A percentile compares a stretch with the other conserved stretches of the same genome.
phyloP scores from a whole-genome alignment of 2,329 filamentous ascomycete species.

The Metarhizium album region DNA sequence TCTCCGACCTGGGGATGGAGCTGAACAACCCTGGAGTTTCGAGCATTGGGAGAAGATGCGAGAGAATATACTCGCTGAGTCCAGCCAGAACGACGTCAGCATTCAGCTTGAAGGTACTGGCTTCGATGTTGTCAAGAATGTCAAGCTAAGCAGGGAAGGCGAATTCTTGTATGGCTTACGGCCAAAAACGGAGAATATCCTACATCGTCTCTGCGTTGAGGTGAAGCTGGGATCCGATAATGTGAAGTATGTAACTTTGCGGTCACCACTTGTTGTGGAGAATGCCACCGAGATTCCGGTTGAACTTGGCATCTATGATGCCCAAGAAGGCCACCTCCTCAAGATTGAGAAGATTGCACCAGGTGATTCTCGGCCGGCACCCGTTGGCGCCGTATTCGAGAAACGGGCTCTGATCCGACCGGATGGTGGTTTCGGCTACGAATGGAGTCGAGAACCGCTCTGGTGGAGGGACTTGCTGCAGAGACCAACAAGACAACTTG shows the following conservation, averaged over 20 bases:
- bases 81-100: slow-evolving; percentile 65
- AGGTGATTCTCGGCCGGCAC: slow-evolving; percentile 79
- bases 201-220: slow-evolving; percentile 86
- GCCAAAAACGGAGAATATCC: slow-evolving; percentile 72
- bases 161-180: slow-evolving; percentile 83
- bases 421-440: slow-evolving; percentile 92
- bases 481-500: slow-evolving; percentile 73
- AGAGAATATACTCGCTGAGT: slow-evolving; percentile 81
- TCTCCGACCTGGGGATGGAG: slow-evolving; percentile 72
- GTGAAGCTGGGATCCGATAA: slow-evolving; percentile 87
- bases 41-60: slow-evolving; percentile 95
- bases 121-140: slow-evolving; percentile 81
- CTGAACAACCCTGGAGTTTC: slow-evolving; percentile 91
- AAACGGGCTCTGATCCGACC: slow-evolving; percentile 82
- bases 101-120: slow-evolving; percentile 85
- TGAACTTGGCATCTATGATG: slow-evolving; percentile 84
- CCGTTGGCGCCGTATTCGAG: slow-evolving; percentile 83
- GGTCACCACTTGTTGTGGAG: slow-evolving; percentile 83
- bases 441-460: slow-evolving; percentile 81
- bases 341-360: slow-evolving; percentile 98
- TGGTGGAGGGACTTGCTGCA: slow-evolving; percentile 91
- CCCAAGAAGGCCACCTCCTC: slow-evolving; percentile 74
- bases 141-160: slow-evolving; percentile 87
- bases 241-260: slow-evolving; percentile 93
- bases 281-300: slow-evolving; percentile 96